These are phyloP conservation scores for Aspergillus tubingensis DNA, from an alignment of 2,329 filamentous ascomycete genomes.

Conservation along the genomic window DNA sequence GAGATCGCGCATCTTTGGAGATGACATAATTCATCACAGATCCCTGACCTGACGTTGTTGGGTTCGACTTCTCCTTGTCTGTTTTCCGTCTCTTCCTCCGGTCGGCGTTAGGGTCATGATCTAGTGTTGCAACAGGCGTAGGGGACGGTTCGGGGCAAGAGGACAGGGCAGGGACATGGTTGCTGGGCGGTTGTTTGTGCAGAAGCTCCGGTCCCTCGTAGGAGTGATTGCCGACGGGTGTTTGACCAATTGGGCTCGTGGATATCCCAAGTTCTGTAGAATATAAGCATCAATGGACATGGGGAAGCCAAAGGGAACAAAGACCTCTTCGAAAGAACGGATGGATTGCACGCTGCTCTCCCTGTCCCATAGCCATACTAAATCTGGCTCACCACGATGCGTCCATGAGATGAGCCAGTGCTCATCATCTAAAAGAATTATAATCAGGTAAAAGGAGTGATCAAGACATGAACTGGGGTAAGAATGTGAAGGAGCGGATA, in stretches of 20 bases:
- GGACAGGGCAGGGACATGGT: background rate
- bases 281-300: slow-evolving; percentile 12
- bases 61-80: slow-evolving; percentile 13
- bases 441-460: background rate
- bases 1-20: background rate
- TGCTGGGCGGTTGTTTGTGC: background rate
- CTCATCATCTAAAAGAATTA: slow-evolving; percentile 21
- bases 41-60: background rate
- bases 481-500: background rate
- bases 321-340: slow-evolving; percentile 46
- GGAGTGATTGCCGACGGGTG: slow-evolving; percentile 9
- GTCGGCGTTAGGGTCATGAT: slow-evolving; percentile 36
- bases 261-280: slow-evolving; percentile 23
- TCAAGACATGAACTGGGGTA: background rate
- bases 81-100: slow-evolving; percentile 42
- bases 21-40: background rate
- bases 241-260: slow-evolving; percentile 6
- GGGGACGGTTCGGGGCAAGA: slow-evolving; percentile 1
- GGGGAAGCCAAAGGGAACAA: slow-evolving; percentile 5
- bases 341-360: slow-evolving; percentile 42
- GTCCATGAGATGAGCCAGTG: slow-evolving; percentile 28
- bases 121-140: slow-evolving; percentile 15
- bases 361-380: slow-evolving; percentile 41
- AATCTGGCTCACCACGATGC: slow-evolving; percentile 22
- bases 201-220: background rate